Conservation (phyloP, 345 rosid genomes). For the Syzygium jambos region DNA sequence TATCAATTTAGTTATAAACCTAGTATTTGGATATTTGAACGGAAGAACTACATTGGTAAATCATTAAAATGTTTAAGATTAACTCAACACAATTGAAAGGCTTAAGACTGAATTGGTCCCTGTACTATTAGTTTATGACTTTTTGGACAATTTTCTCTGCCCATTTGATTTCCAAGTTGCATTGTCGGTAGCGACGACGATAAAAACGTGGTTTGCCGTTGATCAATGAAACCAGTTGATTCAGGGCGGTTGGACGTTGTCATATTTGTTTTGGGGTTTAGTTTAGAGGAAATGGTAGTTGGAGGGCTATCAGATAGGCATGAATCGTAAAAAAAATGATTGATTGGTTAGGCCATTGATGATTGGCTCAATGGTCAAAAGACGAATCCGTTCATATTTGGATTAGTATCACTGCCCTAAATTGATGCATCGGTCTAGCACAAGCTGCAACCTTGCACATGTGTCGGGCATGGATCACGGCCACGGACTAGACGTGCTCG, state of each 20-base stretch:
- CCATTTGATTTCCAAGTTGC: background rate
- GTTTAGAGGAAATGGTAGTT: background rate
- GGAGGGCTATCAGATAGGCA: background rate
- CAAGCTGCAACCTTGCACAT: background rate
- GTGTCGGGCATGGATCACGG: background rate
- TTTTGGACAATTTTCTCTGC: background rate
- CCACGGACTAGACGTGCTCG: background rate
- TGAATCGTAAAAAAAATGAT: background rate
- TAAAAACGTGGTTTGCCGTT: background rate
- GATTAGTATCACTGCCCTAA: background rate
- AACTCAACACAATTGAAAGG: too few species aligned
- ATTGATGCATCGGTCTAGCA: background rate
- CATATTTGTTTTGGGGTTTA: background rate
- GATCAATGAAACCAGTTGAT: background rate
- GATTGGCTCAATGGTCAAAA: background rate
- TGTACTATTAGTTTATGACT: too few species aligned
- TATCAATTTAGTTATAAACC: too few species aligned
- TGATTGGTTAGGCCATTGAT: background rate
- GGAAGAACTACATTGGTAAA: too few species aligned
- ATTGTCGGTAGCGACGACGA: background rate
- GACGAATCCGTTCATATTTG: background rate
- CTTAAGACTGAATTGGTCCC: too few species aligned
- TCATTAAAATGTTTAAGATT: too few species aligned
- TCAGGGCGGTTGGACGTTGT: background rate
- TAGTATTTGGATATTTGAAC: too few species aligned